Conservation (phyloP, 75 land plant species). For the Sequoiadendron giganteum region DNA sequence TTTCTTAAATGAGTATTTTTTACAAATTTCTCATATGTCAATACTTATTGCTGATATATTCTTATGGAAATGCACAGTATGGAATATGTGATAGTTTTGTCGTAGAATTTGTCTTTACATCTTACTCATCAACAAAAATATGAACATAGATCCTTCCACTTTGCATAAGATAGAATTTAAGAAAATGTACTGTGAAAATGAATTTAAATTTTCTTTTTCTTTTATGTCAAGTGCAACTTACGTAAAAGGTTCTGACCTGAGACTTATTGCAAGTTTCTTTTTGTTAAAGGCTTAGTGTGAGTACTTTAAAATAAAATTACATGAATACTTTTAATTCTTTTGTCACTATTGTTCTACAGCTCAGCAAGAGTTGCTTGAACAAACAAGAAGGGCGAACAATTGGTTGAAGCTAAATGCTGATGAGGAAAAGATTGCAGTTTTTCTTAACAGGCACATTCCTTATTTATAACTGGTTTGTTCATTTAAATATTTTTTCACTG, state of each 20-base stretch:
- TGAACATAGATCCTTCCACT: not conserved
- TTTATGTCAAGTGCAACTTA: not conserved
- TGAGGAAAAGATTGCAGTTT: not conserved
- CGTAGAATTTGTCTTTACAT: not conserved
- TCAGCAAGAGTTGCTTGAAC: constrained; percentile 1
- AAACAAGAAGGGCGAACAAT: not conserved
- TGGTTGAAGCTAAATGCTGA: not conserved
- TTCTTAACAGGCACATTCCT: constrained; percentile 5
- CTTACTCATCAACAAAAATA: not conserved
- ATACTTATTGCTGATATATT: no score
- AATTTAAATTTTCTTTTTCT: not conserved
- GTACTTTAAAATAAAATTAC: not conserved
- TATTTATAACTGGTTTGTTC: constrained; percentile 2
- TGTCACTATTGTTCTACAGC: not conserved
- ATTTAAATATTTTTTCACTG: not conserved
- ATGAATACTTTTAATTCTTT: not conserved
- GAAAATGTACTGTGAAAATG: not conserved
- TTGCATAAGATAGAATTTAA: not conserved
- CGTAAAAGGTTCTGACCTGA: not conserved
- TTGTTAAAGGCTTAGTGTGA: not conserved
- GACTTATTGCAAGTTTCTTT: not conserved
- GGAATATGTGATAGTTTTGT: no score
- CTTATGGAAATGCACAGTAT: no score
- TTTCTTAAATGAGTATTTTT: no score
- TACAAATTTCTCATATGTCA: no score